Evolutionary conservation across 1,284 basidiomycete genomes (phyloP), one percentile per base, ranked within the genome.

Genomic region (Moniliophthora roreri): DNA sequence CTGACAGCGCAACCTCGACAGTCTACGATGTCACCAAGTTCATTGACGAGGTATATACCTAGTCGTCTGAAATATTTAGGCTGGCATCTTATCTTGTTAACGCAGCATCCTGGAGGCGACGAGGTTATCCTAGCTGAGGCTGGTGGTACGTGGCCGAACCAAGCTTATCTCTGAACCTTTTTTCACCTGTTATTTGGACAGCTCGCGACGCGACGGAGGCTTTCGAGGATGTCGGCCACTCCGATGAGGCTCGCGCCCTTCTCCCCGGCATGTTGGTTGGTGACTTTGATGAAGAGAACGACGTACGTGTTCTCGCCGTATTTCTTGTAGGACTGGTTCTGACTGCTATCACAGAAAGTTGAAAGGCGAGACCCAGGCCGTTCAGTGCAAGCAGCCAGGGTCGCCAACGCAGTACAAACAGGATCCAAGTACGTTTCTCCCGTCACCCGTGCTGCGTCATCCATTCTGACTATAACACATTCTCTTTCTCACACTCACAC

Each of bases 151-250:
- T 84, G 63, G 35, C 41, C 49, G 2, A 1, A 15, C 26, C 53
- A 52, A 44, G 10, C 50, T 36, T 35, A 34, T 23, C 48, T 41
- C 21, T 34, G 35, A 23, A 35, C 37, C 24, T 51, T 39, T 34
- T 24, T 20, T 39, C 24, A 18, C 24, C 18, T 45, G 6, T 13
- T 39, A 41, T 60, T 52, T 56, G 28, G 59, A 18, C 64, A 91
- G 90, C 89, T 63, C 87, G 89, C 68, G 95, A 99, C 71, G 95
- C 94, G 24, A 97, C 96, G 40, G 97, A 99, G 70, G 94, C 96
- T 10, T 99, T 99, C 66, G 97, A 99, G 76, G 97, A 99, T 70
- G 95, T 99, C 46, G 96, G 97, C 41, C 96, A 99, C 82, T 98
- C 95, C 15, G 97, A 99, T 66, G 97, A 99, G 73, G 97, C 96